Percentiles rank a stretch among this genome's conserved stretches.
Evolutionary conservation across 78 protist species (phyloP).

Genomic region (Dictyostelium citrinum): DNA sequence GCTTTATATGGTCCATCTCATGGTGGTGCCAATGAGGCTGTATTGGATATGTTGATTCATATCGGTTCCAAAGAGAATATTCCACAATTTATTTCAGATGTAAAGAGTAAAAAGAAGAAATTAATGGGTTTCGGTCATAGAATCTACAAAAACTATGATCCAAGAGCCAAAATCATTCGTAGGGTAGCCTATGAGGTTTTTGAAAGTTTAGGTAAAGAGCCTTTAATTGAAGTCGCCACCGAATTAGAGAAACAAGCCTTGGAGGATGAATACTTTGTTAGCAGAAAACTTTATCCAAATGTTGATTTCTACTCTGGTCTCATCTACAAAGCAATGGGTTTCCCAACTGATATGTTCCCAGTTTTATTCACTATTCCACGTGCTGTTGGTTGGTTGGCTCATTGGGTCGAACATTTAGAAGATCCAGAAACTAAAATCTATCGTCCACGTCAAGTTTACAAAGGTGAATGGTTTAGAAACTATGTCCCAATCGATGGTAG

Average conservation of each 20-base stretch:
- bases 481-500: conserved; percentile 44
- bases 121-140: conserved; percentile 92
- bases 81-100: conserved; percentile 54
- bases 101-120: conserved; percentile 61
- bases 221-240: conserved; percentile 79
- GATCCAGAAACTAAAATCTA: conserved; percentile 67
- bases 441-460: conserved; percentile 77
- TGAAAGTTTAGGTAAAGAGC: conserved; percentile 34
- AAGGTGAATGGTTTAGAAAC: conserved; percentile 24
- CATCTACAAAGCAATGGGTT: conserved; percentile 78
- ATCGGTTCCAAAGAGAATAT: conserved; percentile 84
- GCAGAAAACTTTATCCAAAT: conserved; percentile 90
- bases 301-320: conserved; percentile 83
- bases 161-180: conserved; percentile 85
- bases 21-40: conserved; percentile 92
- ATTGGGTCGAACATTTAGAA: conserved; percentile 75
- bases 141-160: conserved; percentile 89
- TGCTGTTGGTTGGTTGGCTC: conserved; percentile 84
- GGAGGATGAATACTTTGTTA: conserved; percentile 76
- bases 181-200: conserved; percentile 54
- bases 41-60: conserved; percentile 83
- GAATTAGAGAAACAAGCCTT: conserved; percentile 84
- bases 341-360: conserved; percentile 88
- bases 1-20: conserved; percentile 92
- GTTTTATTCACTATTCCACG: conserved; percentile 76